A percentile compares a stretch with the other conserved stretches of the same genome.
phyloP scores from a whole-genome alignment of 805 yeast species.

The Sugiyamaella marilandica region DNA sequence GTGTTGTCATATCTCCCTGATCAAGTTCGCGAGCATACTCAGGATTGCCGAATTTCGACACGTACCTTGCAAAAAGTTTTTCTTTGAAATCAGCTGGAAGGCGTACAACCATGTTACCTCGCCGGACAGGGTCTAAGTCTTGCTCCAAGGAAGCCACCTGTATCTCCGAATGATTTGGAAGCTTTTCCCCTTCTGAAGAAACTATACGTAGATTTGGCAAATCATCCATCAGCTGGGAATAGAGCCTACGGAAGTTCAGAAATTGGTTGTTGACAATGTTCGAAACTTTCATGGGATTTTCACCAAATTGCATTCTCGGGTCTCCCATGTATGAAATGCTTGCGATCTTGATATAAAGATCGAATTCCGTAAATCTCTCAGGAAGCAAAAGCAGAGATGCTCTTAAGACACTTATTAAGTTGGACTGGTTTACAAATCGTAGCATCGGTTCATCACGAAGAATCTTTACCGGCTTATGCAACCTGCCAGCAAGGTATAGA shows the following conservation, averaged over 20 bases:
- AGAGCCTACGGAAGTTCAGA: slow-evolving; percentile 61
- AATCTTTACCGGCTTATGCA: slow-evolving; percentile 89
- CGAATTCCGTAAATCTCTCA: slow-evolving; percentile 49
- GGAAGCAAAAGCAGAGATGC: slow-evolving; percentile 56
- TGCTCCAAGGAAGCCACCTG: slow-evolving; percentile 27
- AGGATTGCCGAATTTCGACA: slow-evolving; percentile 9
- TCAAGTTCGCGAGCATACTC: not conserved
- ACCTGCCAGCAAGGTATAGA: slow-evolving; percentile 83
- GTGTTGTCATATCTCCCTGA: slow-evolving; percentile 9
- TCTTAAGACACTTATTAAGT: slow-evolving; percentile 72
- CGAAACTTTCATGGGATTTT: slow-evolving; percentile 80
- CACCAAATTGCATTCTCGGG: slow-evolving; percentile 80
- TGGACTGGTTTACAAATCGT: slow-evolving; percentile 65
- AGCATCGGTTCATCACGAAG: slow-evolving; percentile 60
- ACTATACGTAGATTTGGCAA: slow-evolving; percentile 35
- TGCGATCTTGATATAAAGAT: slow-evolving; percentile 72
- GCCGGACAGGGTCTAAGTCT: slow-evolving; percentile 36
- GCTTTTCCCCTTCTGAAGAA: slow-evolving; percentile 12
- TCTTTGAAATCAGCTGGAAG: slow-evolving; percentile 49
- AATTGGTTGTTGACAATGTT: slow-evolving; percentile 82
- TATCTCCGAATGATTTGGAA: slow-evolving; percentile 2
- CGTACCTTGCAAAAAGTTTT: slow-evolving; percentile 34
- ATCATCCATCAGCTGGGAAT: slow-evolving; percentile 55
- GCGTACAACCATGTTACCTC: slow-evolving; percentile 39
- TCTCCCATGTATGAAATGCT: slow-evolving; percentile 86